Base-by-base conservation (phyloP, 495 filamentous ascomycete species). In the Talaromyces stipitatus region DNA sequence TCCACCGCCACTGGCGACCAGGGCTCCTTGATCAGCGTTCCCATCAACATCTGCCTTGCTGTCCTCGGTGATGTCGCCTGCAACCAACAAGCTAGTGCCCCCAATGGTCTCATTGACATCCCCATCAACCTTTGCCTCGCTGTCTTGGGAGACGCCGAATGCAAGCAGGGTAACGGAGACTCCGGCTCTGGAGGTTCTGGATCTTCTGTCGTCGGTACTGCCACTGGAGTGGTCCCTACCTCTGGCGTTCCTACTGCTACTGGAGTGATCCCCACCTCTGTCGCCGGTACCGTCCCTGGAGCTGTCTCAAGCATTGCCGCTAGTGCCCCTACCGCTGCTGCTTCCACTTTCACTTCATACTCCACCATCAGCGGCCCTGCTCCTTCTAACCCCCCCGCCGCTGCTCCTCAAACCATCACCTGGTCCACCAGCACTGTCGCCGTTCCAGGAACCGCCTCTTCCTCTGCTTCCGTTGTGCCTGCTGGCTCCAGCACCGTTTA, bases 111-210 rank as follows among this genome's bases (percentile, higher is more conserved):
- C 24, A 69, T 69, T 59, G 66, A 63, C 50, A 66, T 69, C 4
- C 67, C 67, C 26, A 62, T 69, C 57, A 65, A 69, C 54, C 29
- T 66, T 48, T 69, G 66, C 43, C 64, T 64, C 45, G 61, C 66
- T 47, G 66, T 66, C 20, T 60, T 68, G 32, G 66, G 66, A 9
- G 66, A 68, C 55, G 60, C 52, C 32, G 62, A 67, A n/a, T 67
- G 64, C 61, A 18, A 64, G 53, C 51, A 63, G 32, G 29, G 26
- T 10, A 38, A 45, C 24, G 12, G 16, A 27, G n/a, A 50, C n/a
- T 18, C 6, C 12, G 46, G 16, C 30, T n/a, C 53, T 29, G 18
- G 26, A 2, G 23, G 22, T 20, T 24, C 7, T 4, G 20, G n/a
- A 26, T 9, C 16, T n/a, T 36, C 51, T 54, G 27, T 51, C 16